Evolutionary conservation across 2,329 filamentous ascomycete genomes (phyloP).

Genomic region (Aspergillus phoenicis): DNA sequence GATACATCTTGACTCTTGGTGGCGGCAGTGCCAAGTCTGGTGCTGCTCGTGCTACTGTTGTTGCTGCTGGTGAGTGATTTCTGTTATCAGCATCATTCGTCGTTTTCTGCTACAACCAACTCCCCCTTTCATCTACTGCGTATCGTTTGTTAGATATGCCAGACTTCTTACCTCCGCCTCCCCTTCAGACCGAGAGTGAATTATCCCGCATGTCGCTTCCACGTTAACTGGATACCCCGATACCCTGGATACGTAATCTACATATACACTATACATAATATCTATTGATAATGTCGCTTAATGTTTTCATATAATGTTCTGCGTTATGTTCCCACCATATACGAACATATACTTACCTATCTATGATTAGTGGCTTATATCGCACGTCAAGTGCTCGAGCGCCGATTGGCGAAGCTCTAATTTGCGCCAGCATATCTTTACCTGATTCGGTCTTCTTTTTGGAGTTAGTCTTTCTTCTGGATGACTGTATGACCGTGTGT

Average conservation of each 20-base stretch:
- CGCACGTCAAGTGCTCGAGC: background rate
- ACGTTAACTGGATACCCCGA: background rate
- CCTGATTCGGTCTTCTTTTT: background rate
- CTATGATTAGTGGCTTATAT: background rate
- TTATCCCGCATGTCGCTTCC: background rate
- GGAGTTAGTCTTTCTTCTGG: background rate
- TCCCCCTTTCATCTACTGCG: too few species aligned
- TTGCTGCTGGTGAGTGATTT: constrained; percentile 45
- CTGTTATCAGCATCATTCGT: background rate
- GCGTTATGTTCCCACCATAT: background rate
- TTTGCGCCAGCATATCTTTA: background rate
- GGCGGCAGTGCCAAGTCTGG: constrained; percentile 44
- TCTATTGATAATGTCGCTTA: background rate
- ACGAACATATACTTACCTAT: background rate
- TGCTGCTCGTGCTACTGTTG: constrained; percentile 37
- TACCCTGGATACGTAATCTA: background rate
- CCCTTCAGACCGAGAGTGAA: background rate
- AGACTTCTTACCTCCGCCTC: constrained; percentile 3
- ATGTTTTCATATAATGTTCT: background rate
- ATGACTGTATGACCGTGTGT: too few species aligned
- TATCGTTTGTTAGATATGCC: background rate
- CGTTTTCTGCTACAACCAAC: too few species aligned
- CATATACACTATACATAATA: background rate
- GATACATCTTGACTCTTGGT: constrained; percentile 44
- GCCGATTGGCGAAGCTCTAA: background rate